Evolutionary conservation across 2,329 filamentous ascomycete genomes (phyloP), one percentile per base, ranked within the genome.

Genomic region (Colletotrichum costaricense): DNA sequence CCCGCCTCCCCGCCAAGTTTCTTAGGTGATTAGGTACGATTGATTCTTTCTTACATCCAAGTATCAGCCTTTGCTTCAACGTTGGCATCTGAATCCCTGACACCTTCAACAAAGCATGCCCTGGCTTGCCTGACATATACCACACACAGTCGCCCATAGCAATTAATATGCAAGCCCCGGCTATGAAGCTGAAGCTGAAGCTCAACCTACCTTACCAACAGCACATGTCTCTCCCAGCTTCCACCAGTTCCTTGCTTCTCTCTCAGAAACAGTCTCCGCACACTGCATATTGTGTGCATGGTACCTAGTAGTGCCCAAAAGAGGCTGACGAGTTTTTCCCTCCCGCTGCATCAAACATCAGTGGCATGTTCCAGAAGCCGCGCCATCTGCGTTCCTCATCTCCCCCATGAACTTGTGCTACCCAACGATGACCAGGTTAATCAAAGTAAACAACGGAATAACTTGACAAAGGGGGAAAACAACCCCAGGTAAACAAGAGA

Each of bases 311-410:
- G 42, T 22, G 42, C 42, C 42, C 19, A 11, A 22, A 22, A 57
- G 63, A 66, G 33, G 42, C 52, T 46, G 60, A 63, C 26, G 59
- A 38, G 42, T 30, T 49, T 49, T 49, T 35, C 33, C 46, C 28
- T 42, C 28, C 28, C 26, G 24, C 30, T 63, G 59, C 26, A 30
- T 49, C 42, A 8, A 49, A 60, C 28, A 33, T 35, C 24, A 30
- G 49, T 73, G 66, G 66, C 59, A 73, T 69, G 55, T 73, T 73
- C 70, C 66, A 73, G 70, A 73, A 73, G 70, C 60, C 63, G 67
- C 33, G 42, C 63, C 68, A 28, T 30, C 55, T 46, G 52, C 63
- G n/a, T 57, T 49, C 56, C 63, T 35, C 33, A 38, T 24, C 30
- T 65, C 9, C 28, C 54, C 58, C 30, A 63, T 68, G 28, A 42